Evolutionary conservation across 2,329 filamentous ascomycete species (phyloP).

Genomic region (Monosporascus ibericus): DNA sequence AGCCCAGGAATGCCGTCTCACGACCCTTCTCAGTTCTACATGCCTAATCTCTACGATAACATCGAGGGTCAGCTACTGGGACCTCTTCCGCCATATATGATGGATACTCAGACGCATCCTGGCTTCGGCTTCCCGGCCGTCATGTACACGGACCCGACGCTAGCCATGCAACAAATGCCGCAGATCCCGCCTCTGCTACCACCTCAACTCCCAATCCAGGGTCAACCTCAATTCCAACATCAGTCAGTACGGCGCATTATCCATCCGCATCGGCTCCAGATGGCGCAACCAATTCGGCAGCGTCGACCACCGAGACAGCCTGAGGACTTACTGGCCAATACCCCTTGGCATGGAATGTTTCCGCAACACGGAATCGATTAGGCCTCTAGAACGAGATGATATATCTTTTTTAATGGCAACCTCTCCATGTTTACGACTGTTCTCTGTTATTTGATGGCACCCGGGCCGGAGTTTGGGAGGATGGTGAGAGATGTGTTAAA

Average conservation of each 20-base stretch:
- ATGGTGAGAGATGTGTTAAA: background rate
- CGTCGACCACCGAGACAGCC: slow-evolving; percentile 35
- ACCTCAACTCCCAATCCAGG: slow-evolving; percentile 7
- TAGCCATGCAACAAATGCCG: slow-evolving; percentile 32
- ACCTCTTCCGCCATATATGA: slow-evolving; percentile 64
- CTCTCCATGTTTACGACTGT: slow-evolving; percentile 9
- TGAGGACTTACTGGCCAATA: slow-evolving; percentile 42
- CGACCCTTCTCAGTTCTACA: slow-evolving; percentile 40
- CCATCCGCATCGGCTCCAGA: slow-evolving; percentile 17
- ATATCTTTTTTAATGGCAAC: slow-evolving; percentile 18
- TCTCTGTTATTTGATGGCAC: slow-evolving; percentile 7
- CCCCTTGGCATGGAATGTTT: slow-evolving; percentile 26
- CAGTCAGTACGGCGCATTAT: background rate
- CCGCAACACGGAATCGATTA: slow-evolving; percentile 20
- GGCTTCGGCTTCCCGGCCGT: slow-evolving; percentile 36
- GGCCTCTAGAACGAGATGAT: slow-evolving; percentile 19
- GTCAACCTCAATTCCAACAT: slow-evolving; percentile 13
- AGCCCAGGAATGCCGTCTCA: slow-evolving; percentile 26
- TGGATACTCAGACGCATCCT: slow-evolving; percentile 43
- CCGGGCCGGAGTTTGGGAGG: slow-evolving; percentile 1
- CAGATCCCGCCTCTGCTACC: slow-evolving; percentile 23
- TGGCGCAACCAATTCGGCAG: slow-evolving; percentile 20
- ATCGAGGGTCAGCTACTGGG: slow-evolving; percentile 69
- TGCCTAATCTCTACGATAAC: slow-evolving; percentile 52
- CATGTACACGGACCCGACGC: slow-evolving; percentile 40